Base-by-base conservation (phyloP, 2,329 filamentous ascomycete genomes). In the Zymoseptoria pseudotritici region DNA sequence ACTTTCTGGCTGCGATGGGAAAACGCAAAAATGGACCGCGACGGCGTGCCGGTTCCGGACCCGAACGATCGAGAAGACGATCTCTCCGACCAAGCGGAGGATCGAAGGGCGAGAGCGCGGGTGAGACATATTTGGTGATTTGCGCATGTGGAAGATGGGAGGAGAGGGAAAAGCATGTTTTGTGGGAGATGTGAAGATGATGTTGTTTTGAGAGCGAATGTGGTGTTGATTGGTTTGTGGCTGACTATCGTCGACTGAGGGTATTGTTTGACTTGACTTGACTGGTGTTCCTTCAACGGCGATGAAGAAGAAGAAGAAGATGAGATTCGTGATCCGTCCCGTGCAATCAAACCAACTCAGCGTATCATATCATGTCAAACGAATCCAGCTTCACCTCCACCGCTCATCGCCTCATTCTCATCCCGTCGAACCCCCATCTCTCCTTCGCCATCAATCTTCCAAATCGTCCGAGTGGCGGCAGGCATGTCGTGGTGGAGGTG, bases 1-100 rank as follows among this genome's bases (percentile, higher is more conserved):
- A 78, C 85, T 5, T 74, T 76, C 6, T 71, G 87, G 21, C 75
- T 88, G 20, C 77, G 77, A 13, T 80, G 78, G 72, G 82, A 88
- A 73, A 89, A 89, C 63, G 77, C 73, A 68, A 81, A 81, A 64
- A 71, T 88, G 2, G 85, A 85, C 55, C 69, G 72, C 62, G 78
- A 78, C 63, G 66, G 66, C n/a, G 63, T 68, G 51, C 59, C 61
- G 9, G 13, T 17, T 17, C 36, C 36, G 2, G 26, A 29, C 26
- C 36, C 17, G 17, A 65, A 69, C 50, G 64, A 67, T 4, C 57
- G 67, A 22, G 68, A 64, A 42, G 62, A 66, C 21, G 64, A 65
- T 36, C 53, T 53, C 10, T 53, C 53, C 55, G 56, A 53, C 3
- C 53, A 22, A 1, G 59, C 53, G 22, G 63, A 66, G 36, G 62